Percentiles rank a stretch among this genome's conserved stretches.
Evolutionary conservation across 805 yeast genomes (phyloP).

Genomic region (Cyberlindnera meyerae): DNA sequence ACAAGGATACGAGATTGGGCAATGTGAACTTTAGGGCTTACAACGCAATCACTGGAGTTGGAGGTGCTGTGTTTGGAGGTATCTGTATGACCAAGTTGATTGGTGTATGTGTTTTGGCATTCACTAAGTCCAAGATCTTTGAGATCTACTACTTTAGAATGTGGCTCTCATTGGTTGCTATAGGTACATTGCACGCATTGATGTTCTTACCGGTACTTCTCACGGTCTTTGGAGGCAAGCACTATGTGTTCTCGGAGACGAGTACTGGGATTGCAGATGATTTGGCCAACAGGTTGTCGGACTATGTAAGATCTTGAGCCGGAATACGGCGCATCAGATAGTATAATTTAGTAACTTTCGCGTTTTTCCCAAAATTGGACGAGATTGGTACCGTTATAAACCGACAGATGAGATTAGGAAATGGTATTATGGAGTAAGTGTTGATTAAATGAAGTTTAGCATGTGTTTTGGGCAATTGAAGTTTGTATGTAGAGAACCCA

Average conservation of each 20-base stretch:
- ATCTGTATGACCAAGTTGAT: conserved; percentile 84
- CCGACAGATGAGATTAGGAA: not conserved
- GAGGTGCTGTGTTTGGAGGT: conserved; percentile 87
- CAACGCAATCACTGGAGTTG: conserved; percentile 70
- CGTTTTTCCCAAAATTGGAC: not conserved
- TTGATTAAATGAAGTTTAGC: too few relatives aligned
- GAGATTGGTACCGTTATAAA: not conserved
- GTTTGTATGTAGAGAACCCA: too few relatives aligned
- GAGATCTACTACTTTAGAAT: conserved; percentile 89
- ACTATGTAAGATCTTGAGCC: conserved; percentile 10
- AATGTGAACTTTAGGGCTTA: conserved; percentile 32
- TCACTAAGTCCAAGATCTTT: conserved; percentile 82
- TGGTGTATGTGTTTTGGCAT: conserved; percentile 83
- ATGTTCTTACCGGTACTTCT: conserved; percentile 74
- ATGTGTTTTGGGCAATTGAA: too few relatives aligned
- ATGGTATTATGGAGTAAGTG: not conserved
- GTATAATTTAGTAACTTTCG: not conserved
- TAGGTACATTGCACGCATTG: conserved; percentile 77
- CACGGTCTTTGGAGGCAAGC: conserved; percentile 57
- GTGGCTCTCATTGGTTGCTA: conserved; percentile 79
- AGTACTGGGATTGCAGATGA: conserved; percentile 31
- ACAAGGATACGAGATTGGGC: conserved; percentile 30
- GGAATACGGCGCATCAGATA: too few relatives aligned
- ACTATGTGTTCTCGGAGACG: conserved; percentile 38
- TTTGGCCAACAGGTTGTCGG: conserved; percentile 18